Conservation (phyloP, 2,329 filamentous ascomycete species). For the Sporothrix globosa region DNA sequence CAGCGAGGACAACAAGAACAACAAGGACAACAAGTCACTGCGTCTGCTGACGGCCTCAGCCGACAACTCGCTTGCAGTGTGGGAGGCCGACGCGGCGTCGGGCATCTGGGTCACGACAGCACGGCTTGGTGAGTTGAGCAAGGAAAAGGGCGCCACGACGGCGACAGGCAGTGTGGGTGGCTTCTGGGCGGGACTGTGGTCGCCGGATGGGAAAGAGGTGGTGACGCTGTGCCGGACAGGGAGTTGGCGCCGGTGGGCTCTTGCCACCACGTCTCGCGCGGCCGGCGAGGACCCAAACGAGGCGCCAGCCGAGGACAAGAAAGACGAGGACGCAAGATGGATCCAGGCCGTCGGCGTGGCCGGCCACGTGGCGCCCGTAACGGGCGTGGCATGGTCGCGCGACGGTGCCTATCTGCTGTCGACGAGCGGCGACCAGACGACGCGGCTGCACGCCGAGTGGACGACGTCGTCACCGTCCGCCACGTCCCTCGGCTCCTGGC, state of each 20-base stretch:
- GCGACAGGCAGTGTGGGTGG: conserved; percentile 94
- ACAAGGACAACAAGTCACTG: conserved; percentile 40
- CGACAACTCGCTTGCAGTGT: conserved; percentile 91
- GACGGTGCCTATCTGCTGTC: conserved; percentile 84
- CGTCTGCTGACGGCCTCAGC: conserved; percentile 88
- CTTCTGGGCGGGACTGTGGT: conserved; percentile 96
- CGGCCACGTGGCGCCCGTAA: conserved; percentile 82
- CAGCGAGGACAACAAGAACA: neutral
- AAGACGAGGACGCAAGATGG: conserved; percentile 65
- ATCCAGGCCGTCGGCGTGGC: conserved; percentile 73
- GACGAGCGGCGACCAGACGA: conserved; percentile 90
- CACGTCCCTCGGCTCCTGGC: conserved; percentile 66
- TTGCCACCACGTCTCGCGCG: neutral
- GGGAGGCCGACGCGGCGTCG: conserved; percentile 80
- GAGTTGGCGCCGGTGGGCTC: conserved; percentile 82
- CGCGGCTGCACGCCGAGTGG: conserved; percentile 84
- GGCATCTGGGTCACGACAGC: conserved; percentile 90
- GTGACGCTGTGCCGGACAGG: conserved; percentile 87
- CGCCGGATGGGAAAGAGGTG: conserved; percentile 71
- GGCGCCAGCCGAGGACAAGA: conserved; percentile 54
- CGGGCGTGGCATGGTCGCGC: conserved; percentile 80
- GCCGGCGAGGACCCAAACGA: neutral
- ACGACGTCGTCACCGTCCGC: neutral
- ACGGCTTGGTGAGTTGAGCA: conserved; percentile 88
- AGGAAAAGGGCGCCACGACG: conserved; percentile 92